Evolutionary conservation across 2,329 filamentous ascomycete genomes (phyloP), one percentile per base, ranked within the genome.

Genomic region (Diaporthe citri): DNA sequence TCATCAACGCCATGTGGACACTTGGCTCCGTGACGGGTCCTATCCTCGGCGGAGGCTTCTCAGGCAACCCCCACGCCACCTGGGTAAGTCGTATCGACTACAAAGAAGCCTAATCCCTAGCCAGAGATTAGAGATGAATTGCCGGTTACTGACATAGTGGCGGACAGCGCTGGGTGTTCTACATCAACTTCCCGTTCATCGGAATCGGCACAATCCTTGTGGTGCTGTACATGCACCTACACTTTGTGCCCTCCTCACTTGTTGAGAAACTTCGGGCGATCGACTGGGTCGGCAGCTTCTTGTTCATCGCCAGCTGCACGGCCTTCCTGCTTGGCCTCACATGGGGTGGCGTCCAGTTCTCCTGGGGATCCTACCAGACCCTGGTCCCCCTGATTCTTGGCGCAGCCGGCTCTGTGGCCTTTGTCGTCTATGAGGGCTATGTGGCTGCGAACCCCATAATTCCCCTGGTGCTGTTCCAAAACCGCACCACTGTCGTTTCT

Each of bases 271-370:
- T 52, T 9, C 25, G 43, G 13, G 28, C 8, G 9, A 20, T 67
- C 25, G 64, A 67, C 17, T 52, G 64, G 64, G 17, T 52, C 25
- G 64, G 64, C 43, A 36, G 25, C 25, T 7, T 52, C 31, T 10
- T 67, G 13, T 52, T 67, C 46, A 39, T 67, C 22, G 31, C 25
- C 25, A 8, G n/a, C 15, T 6, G 12, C 6, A 34, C 31, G 7
- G 7, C 64, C 7, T 67, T 67, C 31, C 46, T 67, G 12, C 12
- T 67, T 5, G 13, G 13, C 5, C 8, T 67, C 25, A 67, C 64
- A 4, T 67, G 64, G 64, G 64, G 64, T 2, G 64, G 64, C 28
- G 43, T 67, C 2, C 64, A 67, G 25, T 67, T 34, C 31, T 6
- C 43, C 25, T 67, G 64, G 64, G 12, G 13, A 20, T 25, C 12